Evolutionary conservation across 2,329 filamentous ascomycete species (phyloP), one percentile per base, ranked within the genome.

Genomic region (Alternaria incomplexa): DNA sequence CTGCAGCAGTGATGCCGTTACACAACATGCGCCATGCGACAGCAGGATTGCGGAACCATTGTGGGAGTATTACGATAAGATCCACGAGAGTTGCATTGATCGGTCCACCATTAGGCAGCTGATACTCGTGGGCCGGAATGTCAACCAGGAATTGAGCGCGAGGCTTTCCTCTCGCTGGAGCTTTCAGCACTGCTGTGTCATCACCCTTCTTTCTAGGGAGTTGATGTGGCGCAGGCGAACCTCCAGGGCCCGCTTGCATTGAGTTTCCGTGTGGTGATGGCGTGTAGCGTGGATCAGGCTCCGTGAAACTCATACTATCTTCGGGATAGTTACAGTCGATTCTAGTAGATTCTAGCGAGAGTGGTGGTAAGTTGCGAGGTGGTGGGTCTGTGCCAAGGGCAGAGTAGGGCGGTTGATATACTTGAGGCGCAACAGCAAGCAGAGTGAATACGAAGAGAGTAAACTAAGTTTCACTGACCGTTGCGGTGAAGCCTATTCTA

Each of bases 21-120:
- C 63, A 68, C 25, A 70, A 13, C 12, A 73, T 65, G 3, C 69
- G 71, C 0, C 4, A 10, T 23, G 57, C 55, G 6, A 70, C 44
- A 4, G 45, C 20, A 11, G 45, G 51, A 23, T 68, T 65, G 23
- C 65, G 66, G 43, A 70, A 71, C 66, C 66, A 69, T 15, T 70
- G 66, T 1, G 67, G 68, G 2, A 72, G 26, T 10, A 73, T 25
- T 5, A 56, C 61, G 15, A 73, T 56, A 32, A 71, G 63, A 15
- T 73, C 71, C 1, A 58, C 63, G 13, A 71, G 26, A 7, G 71
- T 71, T 17, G 67, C 68, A 30, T 70, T 71, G 28, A 72, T 58
- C 5, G 48, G 13, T 4, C 20, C 17, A 30, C 56, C 30, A 6
- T 12, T 2, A 1, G 58, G 66, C 1, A 72, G 30, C 6, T 22